Percentiles rank a stretch among this genome's conserved stretches.
Evolutionary conservation across 2,329 filamentous ascomycete genomes (phyloP).

Genomic region (Zasmidium angulare): DNA sequence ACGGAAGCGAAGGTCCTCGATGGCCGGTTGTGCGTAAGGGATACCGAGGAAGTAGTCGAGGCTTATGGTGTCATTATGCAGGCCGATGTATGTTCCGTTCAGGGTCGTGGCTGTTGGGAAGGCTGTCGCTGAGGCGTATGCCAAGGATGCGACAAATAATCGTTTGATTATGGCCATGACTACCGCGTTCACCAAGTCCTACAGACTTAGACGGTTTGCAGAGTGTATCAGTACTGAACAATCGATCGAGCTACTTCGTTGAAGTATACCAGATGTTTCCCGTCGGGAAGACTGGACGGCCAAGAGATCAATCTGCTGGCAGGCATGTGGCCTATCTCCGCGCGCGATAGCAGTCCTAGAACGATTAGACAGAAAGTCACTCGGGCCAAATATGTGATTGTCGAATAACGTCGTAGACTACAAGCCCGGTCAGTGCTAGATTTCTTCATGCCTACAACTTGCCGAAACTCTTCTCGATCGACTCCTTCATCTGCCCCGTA

Average conservation of each 20-base stretch:
- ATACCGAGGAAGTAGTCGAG: slow-evolving; percentile 50
- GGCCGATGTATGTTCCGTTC: neutral
- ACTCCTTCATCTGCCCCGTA: neutral
- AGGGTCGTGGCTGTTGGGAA: neutral
- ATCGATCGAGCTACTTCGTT: too few relatives aligned
- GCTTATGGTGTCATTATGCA: neutral
- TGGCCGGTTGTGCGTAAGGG: slow-evolving; percentile 54
- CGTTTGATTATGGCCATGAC: too few relatives aligned
- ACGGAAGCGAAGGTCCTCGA: slow-evolving; percentile 53
- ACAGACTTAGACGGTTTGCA: too few relatives aligned
- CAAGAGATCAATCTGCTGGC: neutral
- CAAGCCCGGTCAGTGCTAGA: neutral
- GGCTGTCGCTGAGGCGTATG: neutral
- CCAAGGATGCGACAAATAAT: too few relatives aligned
- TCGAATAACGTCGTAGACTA: too few relatives aligned
- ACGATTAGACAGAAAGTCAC: too few relatives aligned
- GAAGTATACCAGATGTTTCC: neutral
- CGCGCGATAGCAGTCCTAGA: neutral
- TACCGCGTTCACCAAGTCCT: too few relatives aligned
- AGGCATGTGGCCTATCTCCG: neutral
- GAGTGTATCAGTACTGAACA: too few relatives aligned
- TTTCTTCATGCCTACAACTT: neutral
- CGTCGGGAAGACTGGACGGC: neutral
- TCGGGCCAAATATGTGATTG: too few relatives aligned
- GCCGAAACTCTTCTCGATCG: neutral